These are phyloP conservation scores for Schrenkiella parvula DNA, from an alignment of 345 rosid species.

Conservation along the genomic window DNA sequence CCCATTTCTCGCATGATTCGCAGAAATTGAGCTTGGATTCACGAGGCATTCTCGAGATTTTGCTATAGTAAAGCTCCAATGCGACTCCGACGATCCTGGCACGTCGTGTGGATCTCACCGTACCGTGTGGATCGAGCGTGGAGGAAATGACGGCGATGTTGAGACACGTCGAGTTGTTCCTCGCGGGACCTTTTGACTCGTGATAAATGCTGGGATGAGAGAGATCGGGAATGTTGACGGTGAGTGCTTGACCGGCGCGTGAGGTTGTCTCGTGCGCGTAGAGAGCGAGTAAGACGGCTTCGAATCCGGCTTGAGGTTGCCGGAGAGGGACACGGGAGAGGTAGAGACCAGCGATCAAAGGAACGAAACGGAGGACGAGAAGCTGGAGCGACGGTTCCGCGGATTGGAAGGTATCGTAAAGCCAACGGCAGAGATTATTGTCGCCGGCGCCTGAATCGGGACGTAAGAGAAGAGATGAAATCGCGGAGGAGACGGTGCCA, in stretches of 20 bases:
- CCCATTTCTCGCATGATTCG: slow-evolving; percentile 61
- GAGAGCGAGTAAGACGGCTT: slow-evolving; percentile 71
- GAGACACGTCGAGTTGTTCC: slow-evolving; percentile 46
- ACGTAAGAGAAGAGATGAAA: slow-evolving; percentile 62
- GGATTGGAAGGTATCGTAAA: slow-evolving; percentile 83
- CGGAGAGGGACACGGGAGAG: slow-evolving; percentile 66
- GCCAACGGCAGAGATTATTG: slow-evolving; percentile 83
- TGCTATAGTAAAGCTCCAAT: slow-evolving; percentile 62
- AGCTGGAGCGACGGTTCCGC: slow-evolving; percentile 56
- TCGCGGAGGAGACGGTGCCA: slow-evolving; percentile 47
- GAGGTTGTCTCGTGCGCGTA: slow-evolving; percentile 68
- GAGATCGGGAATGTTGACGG: slow-evolving; percentile 67
- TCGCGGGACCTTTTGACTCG: slow-evolving; percentile 41
- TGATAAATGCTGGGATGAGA: slow-evolving; percentile 74
- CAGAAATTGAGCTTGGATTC: slow-evolving; percentile 73
- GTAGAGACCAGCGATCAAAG: slow-evolving; percentile 64
- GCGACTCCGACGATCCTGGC: slow-evolving; percentile 77
- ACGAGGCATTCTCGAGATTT: slow-evolving; percentile 46
- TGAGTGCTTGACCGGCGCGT: slow-evolving; percentile 56
- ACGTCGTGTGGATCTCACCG: slow-evolving; percentile 62
- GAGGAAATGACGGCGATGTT: slow-evolving; percentile 67
- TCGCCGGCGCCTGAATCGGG: slow-evolving; percentile 78
- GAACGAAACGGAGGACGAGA: slow-evolving; percentile 69
- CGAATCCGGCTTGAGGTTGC: slow-evolving; percentile 74
- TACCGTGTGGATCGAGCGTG: slow-evolving; percentile 72